Base-by-base conservation (phyloP, 2,329 filamentous ascomycete genomes). In the Cryphonectria radicalis region DNA sequence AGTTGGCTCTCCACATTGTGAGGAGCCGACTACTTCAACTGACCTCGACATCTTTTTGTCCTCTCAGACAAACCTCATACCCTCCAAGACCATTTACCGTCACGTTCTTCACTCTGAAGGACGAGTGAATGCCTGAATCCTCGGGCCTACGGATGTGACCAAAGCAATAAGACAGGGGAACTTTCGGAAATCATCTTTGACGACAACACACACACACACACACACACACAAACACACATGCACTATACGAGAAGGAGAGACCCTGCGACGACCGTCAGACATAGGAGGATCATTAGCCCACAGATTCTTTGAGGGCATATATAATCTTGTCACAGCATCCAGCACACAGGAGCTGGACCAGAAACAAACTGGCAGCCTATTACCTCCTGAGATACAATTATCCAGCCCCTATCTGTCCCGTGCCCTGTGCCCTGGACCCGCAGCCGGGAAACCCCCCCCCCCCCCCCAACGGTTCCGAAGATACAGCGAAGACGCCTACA, bases 21-120 rank as follows among this genome's bases (percentile, higher is more conserved):
- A 65, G 68, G 70, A 72, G 35, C 68, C 65, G 68, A 70, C 71
- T 70, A 70, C 71, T 72, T 53, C 68, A 66, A 72, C 67, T 67
- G 66, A 68, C 37, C 53, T 25, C 35, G n/a, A 59, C 53, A 59
- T 67, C 66, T 57, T 60, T 60, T 17, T 60, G 17, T 37, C 19
- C 65, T 59, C 53, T 67, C 66, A 66, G 6, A 59, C 67, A 66
- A 59, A 32, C 70, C 67, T 66, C 67, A 65, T 70, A 67, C 68
- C 68, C 67, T 66, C 53, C 63, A 22, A 28, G 46, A 42, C 57
- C 67, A 40, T 70, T 11, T 50, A 42, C 42, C 40, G 25, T 28
- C 37, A 53, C 46, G 60, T 50, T 65, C 57, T 55, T 57, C 62
- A 32, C 32, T 59, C 60, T 59, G 32, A 70, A 55, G n/a, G 10